Conservation (phyloP, 306 rosid species). For the Coriaria nepalensis region DNA sequence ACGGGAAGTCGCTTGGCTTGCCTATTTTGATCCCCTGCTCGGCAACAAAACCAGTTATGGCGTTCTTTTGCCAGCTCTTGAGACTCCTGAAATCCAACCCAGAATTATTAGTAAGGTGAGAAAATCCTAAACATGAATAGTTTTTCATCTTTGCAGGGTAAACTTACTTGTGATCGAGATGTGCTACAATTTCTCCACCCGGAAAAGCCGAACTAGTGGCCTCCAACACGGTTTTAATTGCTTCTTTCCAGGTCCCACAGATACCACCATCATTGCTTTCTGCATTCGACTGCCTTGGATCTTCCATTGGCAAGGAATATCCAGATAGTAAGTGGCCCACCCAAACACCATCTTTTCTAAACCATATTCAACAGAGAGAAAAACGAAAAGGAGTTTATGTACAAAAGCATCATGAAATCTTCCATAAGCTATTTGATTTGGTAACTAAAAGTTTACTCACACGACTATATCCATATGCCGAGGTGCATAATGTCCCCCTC, state of each 20-base stretch:
- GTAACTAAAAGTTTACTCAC: too few species aligned
- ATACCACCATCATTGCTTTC: constrained; percentile 30
- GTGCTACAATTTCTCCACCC: constrained; percentile 86
- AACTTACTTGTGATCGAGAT: constrained; percentile 91
- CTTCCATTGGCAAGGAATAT: constrained; percentile 96
- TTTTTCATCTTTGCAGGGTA: constrained; percentile 3
- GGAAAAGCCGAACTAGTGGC: constrained; percentile 71
- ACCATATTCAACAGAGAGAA: constrained; percentile 13
- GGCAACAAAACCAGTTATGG: constrained; percentile 48
- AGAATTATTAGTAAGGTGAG: not conserved
- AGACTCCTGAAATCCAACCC: constrained; percentile 56
- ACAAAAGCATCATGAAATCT: too few species aligned
- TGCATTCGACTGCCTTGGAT: constrained; percentile 50
- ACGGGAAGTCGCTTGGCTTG: constrained; percentile 58
- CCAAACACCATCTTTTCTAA: constrained; percentile 87
- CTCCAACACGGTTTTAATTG: constrained; percentile 62
- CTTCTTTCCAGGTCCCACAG: constrained; percentile 80
- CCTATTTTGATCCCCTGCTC: constrained; percentile 56
- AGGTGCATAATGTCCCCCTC: constrained; percentile 95
- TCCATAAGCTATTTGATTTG: too few species aligned
- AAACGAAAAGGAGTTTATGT: not conserved
- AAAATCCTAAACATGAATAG: not conserved
- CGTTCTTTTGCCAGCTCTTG: constrained; percentile 93
- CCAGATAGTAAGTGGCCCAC: constrained; percentile 96
- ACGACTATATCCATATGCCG: constrained; percentile 77